phyloP scores from a whole-genome alignment of 2,329 filamentous ascomycete species.

The Ceratocystis cubensis region DNA sequence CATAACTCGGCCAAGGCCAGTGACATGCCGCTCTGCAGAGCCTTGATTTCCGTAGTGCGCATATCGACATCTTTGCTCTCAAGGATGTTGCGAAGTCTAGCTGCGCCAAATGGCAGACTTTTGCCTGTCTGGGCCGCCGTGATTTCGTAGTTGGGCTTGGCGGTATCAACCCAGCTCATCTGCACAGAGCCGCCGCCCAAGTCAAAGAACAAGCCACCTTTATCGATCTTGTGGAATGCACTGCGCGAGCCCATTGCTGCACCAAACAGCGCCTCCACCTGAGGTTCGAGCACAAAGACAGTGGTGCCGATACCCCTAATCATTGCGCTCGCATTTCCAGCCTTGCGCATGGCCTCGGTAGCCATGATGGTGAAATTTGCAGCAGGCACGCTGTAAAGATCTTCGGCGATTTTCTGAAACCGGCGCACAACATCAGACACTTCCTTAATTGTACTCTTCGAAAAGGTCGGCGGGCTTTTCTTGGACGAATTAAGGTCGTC shows the following conservation, averaged over 20 bases:
- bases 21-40: constrained; percentile 46
- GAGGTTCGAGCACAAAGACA: constrained; percentile 61
- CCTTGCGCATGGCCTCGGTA: constrained; percentile 77
- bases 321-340: constrained; percentile 60
- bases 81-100: constrained; percentile 41
- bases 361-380: constrained; percentile 62
- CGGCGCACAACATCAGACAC: constrained; percentile 55
- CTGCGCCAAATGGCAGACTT: constrained; percentile 51
- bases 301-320: constrained; percentile 56
- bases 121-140: constrained; percentile 42
- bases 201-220: constrained; percentile 61
- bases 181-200: constrained; percentile 62
- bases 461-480: constrained; percentile 32
- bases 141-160: constrained; percentile 35
- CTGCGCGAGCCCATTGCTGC: constrained; percentile 68
- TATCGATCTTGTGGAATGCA: constrained; percentile 49
- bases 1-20: constrained; percentile 46
- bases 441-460: constrained; percentile 44
- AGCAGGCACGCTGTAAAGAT: constrained; percentile 50
- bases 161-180: constrained; percentile 50
- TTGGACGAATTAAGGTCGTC: constrained; percentile 54
- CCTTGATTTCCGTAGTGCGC: constrained; percentile 37
- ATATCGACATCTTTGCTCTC: constrained; percentile 31
- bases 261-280: constrained; percentile 71
- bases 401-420: constrained; percentile 58